Base-by-base conservation (phyloP, 768 basidiomycete genomes). In the Tricholomella constricta region DNA sequence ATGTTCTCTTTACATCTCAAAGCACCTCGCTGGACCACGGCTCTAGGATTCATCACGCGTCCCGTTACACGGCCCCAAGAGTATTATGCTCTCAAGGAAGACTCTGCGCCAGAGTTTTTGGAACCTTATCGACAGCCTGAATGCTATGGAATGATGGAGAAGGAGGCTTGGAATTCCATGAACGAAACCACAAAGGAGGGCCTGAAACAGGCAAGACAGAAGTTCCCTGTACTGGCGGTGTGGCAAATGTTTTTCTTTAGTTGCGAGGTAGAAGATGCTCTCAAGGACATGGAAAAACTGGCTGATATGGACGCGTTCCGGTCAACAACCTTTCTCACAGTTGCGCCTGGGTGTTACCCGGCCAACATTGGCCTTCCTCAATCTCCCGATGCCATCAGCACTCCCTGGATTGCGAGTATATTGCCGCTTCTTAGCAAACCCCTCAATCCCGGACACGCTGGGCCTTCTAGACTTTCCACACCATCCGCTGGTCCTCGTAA, bases 171-270 rank as follows among this genome's bases (percentile, higher is more conserved):
- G 53, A 26, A 27, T 22, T 31, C 15, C 0, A 19, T 54, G 19
- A n/a, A 15, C 12, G 26, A 31, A 7, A 23, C 15, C 22, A n/a
- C 41, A 3, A 32, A 41, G 15, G 31, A 43, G 6, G 36, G 35
- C 40, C 15, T 20, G 25, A 48, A 11, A 12, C 34, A 46, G 37
- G 19, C 27, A 49, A n/a, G 25, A 29, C 25, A 14, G 20, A 48
- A 29, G 26, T 54, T 48, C 20, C n/a, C 52, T 2, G 19, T n/a
- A 1, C 45, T 54, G 25, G 53, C 47, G 4, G 42, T 44, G 8
- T 54, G 53, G 53, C 42, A 54, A 19, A 45, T 54, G 35, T 45
- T 49, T 32, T 54, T 54, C 8, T 9, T 42, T 7, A 34, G 20
- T 27, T 12, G 25, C 8, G 41, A 48, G n/a, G 41, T 45, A 10